These are phyloP conservation scores for Kwoniella sp. DNA, from an alignment of 768 basidiomycete species.

Conservation along the genomic window DNA sequence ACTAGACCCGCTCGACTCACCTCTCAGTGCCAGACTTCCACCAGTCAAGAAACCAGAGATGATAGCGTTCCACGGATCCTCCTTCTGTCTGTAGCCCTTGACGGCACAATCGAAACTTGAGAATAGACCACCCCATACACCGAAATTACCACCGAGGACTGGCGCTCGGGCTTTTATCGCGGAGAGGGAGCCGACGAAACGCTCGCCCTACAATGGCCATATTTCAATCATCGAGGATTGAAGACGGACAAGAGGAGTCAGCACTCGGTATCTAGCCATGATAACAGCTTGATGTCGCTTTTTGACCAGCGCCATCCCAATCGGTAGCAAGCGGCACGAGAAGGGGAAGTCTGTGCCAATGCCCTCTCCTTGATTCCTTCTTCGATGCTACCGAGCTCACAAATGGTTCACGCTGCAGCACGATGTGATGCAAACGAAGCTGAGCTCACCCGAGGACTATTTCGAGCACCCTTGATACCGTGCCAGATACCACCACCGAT, in stretches of 20 bases:
- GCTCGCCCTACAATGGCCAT: conserved; percentile 71
- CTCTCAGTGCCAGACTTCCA: conserved; percentile 88
- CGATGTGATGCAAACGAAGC: conserved; percentile 1
- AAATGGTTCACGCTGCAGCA: too few relatives aligned
- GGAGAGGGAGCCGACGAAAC: conserved; percentile 87
- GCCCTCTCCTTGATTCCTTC: too few relatives aligned
- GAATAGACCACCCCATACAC: conserved; percentile 81
- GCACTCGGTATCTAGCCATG: too few relatives aligned
- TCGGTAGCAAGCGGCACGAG: too few relatives aligned
- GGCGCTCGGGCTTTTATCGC: conserved; percentile 98
- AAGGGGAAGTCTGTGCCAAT: too few relatives aligned
- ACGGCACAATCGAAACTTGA: conserved; percentile 98
- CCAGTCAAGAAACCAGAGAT: conserved; percentile 98
- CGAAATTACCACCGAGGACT: conserved; percentile 94
- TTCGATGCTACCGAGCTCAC: too few relatives aligned
- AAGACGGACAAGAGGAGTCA: not conserved
- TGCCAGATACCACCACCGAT: conserved; percentile 99
- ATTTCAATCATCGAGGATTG: too few relatives aligned
- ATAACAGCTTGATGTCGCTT: too few relatives aligned
- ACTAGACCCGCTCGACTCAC: conserved; percentile 63
- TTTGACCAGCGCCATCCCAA: too few relatives aligned
- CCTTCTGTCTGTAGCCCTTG: conserved; percentile 94
- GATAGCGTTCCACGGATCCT: conserved; percentile 99
- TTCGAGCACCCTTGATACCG: conserved; percentile 95
- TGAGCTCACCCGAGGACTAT: conserved; percentile 80